phyloP scores from a whole-genome alignment of 2,329 filamentous ascomycete genomes.

The Ascochyta koolunga region DNA sequence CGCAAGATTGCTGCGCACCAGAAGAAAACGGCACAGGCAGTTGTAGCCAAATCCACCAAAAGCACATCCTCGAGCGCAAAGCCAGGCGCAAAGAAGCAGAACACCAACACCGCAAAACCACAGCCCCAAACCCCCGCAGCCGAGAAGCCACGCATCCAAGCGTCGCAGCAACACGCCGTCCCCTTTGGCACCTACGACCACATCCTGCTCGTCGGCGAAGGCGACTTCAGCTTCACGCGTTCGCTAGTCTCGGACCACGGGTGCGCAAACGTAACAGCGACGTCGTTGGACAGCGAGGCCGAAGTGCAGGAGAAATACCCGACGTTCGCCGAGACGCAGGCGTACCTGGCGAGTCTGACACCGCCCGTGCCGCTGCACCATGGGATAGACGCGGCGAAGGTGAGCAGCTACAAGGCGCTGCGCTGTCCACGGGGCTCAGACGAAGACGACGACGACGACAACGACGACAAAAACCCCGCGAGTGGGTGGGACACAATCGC shows the following conservation, averaged over 20 bases:
- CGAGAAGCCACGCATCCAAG: slow-evolving; percentile 22
- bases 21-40: slow-evolving; percentile 31
- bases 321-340: slow-evolving; percentile 54
- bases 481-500: slow-evolving; percentile 74
- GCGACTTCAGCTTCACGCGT: slow-evolving; percentile 77
- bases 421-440: slow-evolving; percentile 23
- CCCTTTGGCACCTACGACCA: slow-evolving; percentile 70
- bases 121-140: slow-evolving; percentile 14
- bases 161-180: slow-evolving; percentile 59
- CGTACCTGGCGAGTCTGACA: slow-evolving; percentile 28
- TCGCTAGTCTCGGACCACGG: slow-evolving; percentile 70
- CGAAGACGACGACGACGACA: slow-evolving; percentile 26
- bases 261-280: slow-evolving; percentile 71
- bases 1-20: slow-evolving; percentile 36
- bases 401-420: slow-evolving; percentile 39
- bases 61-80: slow-evolving; percentile 15
- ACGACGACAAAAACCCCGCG: slow-evolving; percentile 26
- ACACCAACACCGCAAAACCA: background rate
- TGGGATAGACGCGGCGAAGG: slow-evolving; percentile 70
- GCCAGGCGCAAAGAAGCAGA: slow-evolving; percentile 22
- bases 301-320: slow-evolving; percentile 59
- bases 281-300: slow-evolving; percentile 66
- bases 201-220: slow-evolving; percentile 80
- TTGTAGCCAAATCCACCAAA: slow-evolving; percentile 10
- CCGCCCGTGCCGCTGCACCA: slow-evolving; percentile 53